Evolutionary conservation across 2,329 filamentous ascomycete species (phyloP), one percentile per base, ranked within the genome.

Genomic region (Cladorrhinum sp.): DNA sequence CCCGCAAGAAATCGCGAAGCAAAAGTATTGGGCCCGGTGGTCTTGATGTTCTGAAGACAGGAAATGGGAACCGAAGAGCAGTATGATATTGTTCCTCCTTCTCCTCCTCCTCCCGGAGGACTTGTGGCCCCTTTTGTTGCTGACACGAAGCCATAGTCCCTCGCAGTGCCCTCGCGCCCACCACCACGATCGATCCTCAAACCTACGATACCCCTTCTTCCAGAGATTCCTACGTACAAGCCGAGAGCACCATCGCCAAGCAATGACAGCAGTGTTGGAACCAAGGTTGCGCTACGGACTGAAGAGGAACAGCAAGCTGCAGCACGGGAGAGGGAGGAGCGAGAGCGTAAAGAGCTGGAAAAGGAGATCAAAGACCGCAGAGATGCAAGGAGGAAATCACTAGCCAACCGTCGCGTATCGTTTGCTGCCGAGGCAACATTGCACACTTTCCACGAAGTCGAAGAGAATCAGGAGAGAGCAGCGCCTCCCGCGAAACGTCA

Each of bases 371-470:
- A 83, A 61, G 87, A 94, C 68, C 85, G 92, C 59, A 85, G 92
- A 68, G 95, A 96, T 73, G 93, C 92, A 50, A 88, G 95, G 65
- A 85, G 95, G 68, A 98, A 98, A 73, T 97, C 93, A 18, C 83
- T 96, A 60, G 92, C 94, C 53, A 96, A 95, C 73, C 87, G 95
- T 70, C 87, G 95, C 71, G 95, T 99, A 33, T 98, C 94, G 0
- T 99, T 99, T 75, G 95, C 95, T 3, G 95, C 95, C 1, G 95
- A 99, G 76, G 95, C 95, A 12, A 99, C 95, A 2, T 82, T 99
- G 36, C 95, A 99, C 73, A 99, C 95, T 0, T 98, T 96, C 82
- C 93, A 98, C 71, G 93, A 95, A 59, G 86, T 97, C 50, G 94
- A 98, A 71, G 90, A 93, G 64, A 83, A 87, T 72, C 92, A 93